Conservation (phyloP, 1,139 yeast genomes). For the Zygoascus hellenicus region DNA sequence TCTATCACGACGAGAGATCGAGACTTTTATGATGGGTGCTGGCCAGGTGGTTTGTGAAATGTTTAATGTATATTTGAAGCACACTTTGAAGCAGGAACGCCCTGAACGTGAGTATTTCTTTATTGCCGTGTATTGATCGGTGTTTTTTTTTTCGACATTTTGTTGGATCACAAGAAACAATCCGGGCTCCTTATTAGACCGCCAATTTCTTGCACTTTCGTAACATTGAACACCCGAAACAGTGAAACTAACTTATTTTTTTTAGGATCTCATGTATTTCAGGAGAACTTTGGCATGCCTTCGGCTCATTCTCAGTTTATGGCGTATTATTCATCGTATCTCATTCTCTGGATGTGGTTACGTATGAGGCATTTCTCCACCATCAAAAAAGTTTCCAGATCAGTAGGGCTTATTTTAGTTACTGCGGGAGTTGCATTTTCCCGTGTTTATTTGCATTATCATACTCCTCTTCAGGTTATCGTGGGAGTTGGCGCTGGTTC, state of each 20-base stretch:
- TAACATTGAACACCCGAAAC: no score
- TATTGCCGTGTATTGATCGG: neutral
- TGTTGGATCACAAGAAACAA: neutral
- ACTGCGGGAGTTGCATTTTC: conserved; percentile 59
- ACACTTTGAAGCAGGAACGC: conserved; percentile 61
- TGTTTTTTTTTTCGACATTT: conserved; percentile 3
- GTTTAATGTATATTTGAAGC: conserved; percentile 63
- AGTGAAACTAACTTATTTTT: neutral
- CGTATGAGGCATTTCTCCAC: conserved; percentile 37
- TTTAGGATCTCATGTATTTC: conserved; percentile 3
- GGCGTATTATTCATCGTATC: conserved; percentile 75
- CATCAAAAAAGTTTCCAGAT: conserved; percentile 28
- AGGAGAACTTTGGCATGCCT: conserved; percentile 87
- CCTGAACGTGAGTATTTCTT: conserved; percentile 45
- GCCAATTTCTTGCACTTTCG: no score
- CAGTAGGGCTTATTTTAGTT: conserved; percentile 22
- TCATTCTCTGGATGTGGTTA: conserved; percentile 44
- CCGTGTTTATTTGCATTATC: conserved; percentile 74
- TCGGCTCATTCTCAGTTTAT: conserved; percentile 94
- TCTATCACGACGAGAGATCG: conserved; percentile 73
- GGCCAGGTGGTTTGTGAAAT: conserved; percentile 83
- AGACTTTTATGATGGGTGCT: conserved; percentile 73
- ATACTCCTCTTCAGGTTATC: conserved; percentile 62
- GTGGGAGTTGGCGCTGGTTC: conserved; percentile 68
- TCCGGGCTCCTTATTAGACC: no score